phyloP scores from a whole-genome alignment of 208 protist species.

The Trypanosoma rangeli region DNA sequence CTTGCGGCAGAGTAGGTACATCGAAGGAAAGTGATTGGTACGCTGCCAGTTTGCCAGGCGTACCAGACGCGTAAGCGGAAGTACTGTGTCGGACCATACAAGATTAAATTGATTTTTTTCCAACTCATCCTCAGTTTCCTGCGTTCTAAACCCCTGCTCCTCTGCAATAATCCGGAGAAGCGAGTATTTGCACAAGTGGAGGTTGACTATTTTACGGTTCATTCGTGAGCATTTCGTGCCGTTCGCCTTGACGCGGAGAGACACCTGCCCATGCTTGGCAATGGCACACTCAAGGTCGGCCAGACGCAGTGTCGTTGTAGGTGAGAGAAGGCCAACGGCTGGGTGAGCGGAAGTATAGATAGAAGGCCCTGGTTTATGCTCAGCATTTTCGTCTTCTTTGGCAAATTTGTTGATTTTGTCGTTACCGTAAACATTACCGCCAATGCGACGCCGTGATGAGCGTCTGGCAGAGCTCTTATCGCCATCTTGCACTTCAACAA shows the following conservation, averaged over 20 bases:
- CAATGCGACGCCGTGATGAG: not conserved
- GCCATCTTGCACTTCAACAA: not conserved
- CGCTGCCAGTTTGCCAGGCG: conserved; percentile 91
- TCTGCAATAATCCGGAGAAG: conserved; percentile 74
- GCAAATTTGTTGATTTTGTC: not conserved
- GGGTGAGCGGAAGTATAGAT: not conserved
- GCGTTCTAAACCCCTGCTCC: conserved; percentile 67
- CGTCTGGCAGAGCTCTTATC: not conserved
- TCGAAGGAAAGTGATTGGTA: conserved; percentile 96
- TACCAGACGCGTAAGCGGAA: conserved; percentile 87
- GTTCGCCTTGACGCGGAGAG: not conserved
- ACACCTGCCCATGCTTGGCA: conserved; percentile 17
- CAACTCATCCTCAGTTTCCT: conserved; percentile 80
- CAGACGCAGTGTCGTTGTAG: conserved; percentile 11
- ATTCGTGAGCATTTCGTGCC: conserved; percentile 38
- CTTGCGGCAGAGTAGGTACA: conserved; percentile 94
- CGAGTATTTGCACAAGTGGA: conserved; percentile 81
- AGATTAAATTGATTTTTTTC: conserved; percentile 92
- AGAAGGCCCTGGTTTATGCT: not conserved
- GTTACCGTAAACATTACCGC: not conserved
- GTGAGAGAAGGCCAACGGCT: not conserved
- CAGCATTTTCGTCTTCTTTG: not conserved
- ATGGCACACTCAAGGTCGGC: conserved; percentile 22
- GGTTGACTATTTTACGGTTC: conserved; percentile 63
- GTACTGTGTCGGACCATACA: conserved; percentile 93